Evolutionary conservation across 1,284 basidiomycete genomes (phyloP).

Genomic region (Sporisorium scitamineum): DNA sequence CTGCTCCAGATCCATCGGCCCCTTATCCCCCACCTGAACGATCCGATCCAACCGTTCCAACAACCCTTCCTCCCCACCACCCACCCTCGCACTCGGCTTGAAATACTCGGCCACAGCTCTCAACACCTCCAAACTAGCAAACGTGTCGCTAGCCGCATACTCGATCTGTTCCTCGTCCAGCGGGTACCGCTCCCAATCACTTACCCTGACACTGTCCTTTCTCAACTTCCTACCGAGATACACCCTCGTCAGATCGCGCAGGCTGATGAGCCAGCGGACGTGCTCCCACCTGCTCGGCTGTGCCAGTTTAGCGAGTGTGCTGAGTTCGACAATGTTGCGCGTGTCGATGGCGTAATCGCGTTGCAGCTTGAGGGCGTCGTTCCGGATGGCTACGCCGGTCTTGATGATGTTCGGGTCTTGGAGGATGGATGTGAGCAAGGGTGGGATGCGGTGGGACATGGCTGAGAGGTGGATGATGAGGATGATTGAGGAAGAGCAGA

Average conservation of each 20-base stretch:
- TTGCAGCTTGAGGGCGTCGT: slow-evolving; percentile 57
- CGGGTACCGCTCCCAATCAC: slow-evolving; percentile 48
- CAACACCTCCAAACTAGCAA: slow-evolving; percentile 55
- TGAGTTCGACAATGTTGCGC: slow-evolving; percentile 51
- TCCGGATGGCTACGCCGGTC: slow-evolving; percentile 57
- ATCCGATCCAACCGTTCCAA: slow-evolving; percentile 17
- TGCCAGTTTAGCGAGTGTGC: slow-evolving; percentile 39
- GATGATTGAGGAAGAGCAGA: slow-evolving; percentile 41
- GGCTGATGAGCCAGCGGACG: slow-evolving; percentile 34
- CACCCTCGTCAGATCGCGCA: slow-evolving; percentile 52
- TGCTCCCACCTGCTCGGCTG: slow-evolving; percentile 46
- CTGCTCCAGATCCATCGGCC: slow-evolving; percentile 12
- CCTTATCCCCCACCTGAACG: background rate
- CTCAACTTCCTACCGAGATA: slow-evolving; percentile 51
- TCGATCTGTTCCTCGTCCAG: slow-evolving; percentile 47
- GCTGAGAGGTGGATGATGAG: slow-evolving; percentile 54
- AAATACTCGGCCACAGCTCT: slow-evolving; percentile 36
- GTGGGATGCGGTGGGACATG: slow-evolving; percentile 33
- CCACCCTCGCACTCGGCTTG: background rate
- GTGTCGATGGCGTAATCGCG: slow-evolving; percentile 52
- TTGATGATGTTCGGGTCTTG: slow-evolving; percentile 46
- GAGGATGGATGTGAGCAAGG: slow-evolving; percentile 39
- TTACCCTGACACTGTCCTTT: slow-evolving; percentile 51
- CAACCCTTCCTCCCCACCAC: background rate
- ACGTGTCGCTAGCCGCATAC: slow-evolving; percentile 61